Conservation (phyloP, 768 basidiomycete genomes). For the Phlegmacium glaucopus region DNA sequence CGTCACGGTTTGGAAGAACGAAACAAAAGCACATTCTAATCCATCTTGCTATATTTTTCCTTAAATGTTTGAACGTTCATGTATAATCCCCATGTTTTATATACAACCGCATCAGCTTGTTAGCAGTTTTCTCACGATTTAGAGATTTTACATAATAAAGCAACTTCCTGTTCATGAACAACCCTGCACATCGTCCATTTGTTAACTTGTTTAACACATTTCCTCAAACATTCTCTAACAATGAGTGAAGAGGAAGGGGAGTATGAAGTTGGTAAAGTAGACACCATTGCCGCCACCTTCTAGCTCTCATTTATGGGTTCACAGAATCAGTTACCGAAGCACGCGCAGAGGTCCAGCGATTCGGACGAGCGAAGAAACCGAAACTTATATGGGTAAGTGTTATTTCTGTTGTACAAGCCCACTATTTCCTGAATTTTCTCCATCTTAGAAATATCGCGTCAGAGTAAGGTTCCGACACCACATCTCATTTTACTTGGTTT, state of each 20-base stretch:
- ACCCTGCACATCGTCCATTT: too few species aligned
- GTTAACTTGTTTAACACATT: too few species aligned
- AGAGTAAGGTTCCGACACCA: constrained; percentile 37
- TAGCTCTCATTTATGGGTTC: background rate
- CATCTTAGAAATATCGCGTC: constrained; percentile 51
- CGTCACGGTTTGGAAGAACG: too few species aligned
- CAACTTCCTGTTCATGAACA: too few species aligned
- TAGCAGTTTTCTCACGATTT: too few species aligned
- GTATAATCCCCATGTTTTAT: too few species aligned
- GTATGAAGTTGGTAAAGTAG: constrained; percentile 65
- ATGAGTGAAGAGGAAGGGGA: constrained; percentile 41
- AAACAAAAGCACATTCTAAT: too few species aligned
- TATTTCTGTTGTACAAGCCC: constrained; percentile 1
- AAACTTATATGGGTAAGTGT: constrained; percentile 49
- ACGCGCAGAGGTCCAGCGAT: constrained; percentile 36
- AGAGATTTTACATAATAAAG: too few species aligned
- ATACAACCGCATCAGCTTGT: too few species aligned
- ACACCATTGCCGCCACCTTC: background rate
- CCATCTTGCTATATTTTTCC: too few species aligned
- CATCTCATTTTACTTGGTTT: too few species aligned
- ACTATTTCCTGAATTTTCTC: constrained; percentile 8
- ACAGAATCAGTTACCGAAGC: constrained; percentile 55
- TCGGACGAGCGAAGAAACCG: constrained; percentile 34
- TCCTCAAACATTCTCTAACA: constrained; percentile 7
- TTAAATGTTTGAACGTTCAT: too few species aligned